These are phyloP conservation scores for Cucumis cinereus DNA, from an alignment of 306 rosid genomes.

Conservation along the genomic window DNA sequence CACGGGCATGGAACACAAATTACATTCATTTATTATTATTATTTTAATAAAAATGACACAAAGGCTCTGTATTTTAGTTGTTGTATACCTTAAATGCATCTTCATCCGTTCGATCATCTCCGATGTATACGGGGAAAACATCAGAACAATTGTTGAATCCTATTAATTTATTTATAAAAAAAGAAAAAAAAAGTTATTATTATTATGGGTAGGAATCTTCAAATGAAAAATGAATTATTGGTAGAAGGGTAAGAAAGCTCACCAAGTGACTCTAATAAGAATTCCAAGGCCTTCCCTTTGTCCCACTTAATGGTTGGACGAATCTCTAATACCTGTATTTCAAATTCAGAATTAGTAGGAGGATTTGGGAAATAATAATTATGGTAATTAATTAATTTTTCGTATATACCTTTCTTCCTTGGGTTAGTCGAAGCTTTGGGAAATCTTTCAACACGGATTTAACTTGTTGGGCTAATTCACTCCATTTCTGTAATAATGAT, in stretches of 20 bases:
- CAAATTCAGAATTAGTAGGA: constrained; percentile 4
- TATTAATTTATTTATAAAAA: constrained; percentile 16
- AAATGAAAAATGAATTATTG: not conserved
- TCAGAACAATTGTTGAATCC: constrained; percentile 69
- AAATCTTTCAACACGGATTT: constrained; percentile 69
- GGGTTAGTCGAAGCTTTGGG: constrained; percentile 69
- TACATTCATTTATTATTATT: too few relatives aligned
- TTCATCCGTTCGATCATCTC: constrained; percentile 91
- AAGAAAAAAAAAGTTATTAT: not conserved
- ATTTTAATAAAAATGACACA: too few relatives aligned
- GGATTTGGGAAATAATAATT: not conserved
- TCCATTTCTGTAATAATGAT: constrained; percentile 53
- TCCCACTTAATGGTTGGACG: constrained; percentile 98
- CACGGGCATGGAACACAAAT: not conserved
- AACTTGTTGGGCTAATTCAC: constrained; percentile 62
- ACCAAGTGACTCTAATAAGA: constrained; percentile 88
- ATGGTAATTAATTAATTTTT: not conserved
- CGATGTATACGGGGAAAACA: constrained; percentile 87
- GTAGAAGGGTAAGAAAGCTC: constrained; percentile 11
- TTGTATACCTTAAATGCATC: constrained; percentile 74
- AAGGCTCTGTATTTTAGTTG: too few relatives aligned
- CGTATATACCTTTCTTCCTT: constrained; percentile 73
- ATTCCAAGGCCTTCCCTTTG: constrained; percentile 91
- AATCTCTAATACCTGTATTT: constrained; percentile 63
- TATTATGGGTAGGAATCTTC: not conserved